Base-by-base conservation (phyloP, 257 asterid species). In the Jacaranda copaia region DNA sequence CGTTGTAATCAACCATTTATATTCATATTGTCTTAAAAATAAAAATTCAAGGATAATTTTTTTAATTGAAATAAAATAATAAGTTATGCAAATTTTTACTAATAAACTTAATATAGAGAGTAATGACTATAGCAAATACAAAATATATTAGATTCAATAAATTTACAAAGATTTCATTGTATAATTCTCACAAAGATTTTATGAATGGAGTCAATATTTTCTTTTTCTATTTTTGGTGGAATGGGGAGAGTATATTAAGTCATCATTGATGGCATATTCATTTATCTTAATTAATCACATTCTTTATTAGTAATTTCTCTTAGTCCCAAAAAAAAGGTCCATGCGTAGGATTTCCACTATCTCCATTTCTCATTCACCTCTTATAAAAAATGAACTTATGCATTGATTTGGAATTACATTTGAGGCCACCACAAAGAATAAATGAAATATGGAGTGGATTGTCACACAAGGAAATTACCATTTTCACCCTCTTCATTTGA, bases 391-490 rank as follows among this genome's bases (percentile, higher is more conserved):
- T 51, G 46, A 20, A 42, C 38, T 51, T 32, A 42, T 49, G 40
- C 5, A 35, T n/a, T 70, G 73, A 78, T 39, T 62, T 15, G 66
- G 79, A 59, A 15, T 67, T 55, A 32, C 19, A 59, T 19, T 60
- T 60, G 60, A 79, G 16, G 49, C 13, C 58, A 25, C 19, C 18
- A 15, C 35, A 36, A 5, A 70, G 19, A 51, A 14, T 4, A 16
- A 10, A 59, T 35, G 68, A 40, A 40, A 16, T 68, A 51, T 11
- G 32, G 1, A 25, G 32, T 25, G 32, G 32, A 25, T 25, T 25
- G 32, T 25, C 32, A 25, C 32, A 25, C 32, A 25, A 25, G 1
- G 32, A 25, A 25, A 25, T 25, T 25, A 25, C 32, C 32, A 25
- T 25, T 25, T 25, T 25, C 32, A 0, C 32, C 32, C 32, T 25